A percentile compares a stretch with the other conserved stretches of the same genome.
Evolutionary conservation across 1,139 yeast species (phyloP).

Genomic region (Taphrina deformans): DNA sequence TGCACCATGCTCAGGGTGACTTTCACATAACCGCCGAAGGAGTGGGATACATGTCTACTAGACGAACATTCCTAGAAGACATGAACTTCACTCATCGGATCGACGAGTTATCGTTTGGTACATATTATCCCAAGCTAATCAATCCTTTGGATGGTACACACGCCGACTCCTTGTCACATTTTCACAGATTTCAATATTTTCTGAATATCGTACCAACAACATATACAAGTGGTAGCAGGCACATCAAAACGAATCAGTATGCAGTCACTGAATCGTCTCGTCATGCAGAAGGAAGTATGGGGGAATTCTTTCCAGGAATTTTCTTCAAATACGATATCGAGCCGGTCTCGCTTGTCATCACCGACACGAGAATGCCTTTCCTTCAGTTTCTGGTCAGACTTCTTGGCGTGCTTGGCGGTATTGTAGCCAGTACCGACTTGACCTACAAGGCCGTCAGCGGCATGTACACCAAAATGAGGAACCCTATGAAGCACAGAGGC

Average conservation of each 20-base stretch:
- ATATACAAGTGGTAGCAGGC: constrained; percentile 64
- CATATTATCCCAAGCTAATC: constrained; percentile 77
- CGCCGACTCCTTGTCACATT: constrained; percentile 31
- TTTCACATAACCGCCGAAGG: constrained; percentile 81
- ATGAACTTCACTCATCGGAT: constrained; percentile 82
- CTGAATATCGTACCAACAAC: constrained; percentile 82
- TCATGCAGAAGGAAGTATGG: constrained; percentile 39
- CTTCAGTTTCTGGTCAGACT: constrained; percentile 72
- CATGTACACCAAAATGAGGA: constrained; percentile 4
- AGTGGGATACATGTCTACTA: constrained; percentile 51
- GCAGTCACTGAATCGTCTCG: constrained; percentile 63
- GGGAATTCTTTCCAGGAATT: constrained; percentile 62
- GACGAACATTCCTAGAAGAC: constrained; percentile 40
- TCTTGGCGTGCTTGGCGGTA: constrained; percentile 77
- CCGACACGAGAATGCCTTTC: constrained; percentile 74
- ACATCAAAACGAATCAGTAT: constrained; percentile 80
- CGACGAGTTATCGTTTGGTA: constrained; percentile 87
- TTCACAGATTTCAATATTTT: constrained; percentile 55
- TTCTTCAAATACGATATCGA: constrained; percentile 84
- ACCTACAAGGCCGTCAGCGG: constrained; percentile 39
- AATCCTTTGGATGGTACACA: constrained; percentile 70
- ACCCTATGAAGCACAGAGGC: constrained; percentile 3
- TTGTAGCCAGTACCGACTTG: constrained; percentile 55
- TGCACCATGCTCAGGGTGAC: constrained; percentile 81
- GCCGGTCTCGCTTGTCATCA: constrained; percentile 69